Conservation (phyloP, 192 early-diverging fungal genomes). For the Martensiomyces pterosporus region DNA sequence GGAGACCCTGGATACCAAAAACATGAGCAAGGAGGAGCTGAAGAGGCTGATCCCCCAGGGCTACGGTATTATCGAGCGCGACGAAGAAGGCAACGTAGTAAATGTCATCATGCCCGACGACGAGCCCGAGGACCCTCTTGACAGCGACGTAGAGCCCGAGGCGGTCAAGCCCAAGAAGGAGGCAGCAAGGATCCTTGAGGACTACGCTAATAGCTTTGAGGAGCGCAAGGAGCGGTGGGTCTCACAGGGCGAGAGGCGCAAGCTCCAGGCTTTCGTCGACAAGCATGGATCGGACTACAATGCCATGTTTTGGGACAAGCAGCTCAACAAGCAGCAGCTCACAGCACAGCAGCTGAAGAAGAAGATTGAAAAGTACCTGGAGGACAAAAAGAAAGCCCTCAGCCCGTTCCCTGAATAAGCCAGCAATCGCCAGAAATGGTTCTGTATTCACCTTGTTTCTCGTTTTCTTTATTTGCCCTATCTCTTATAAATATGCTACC, state of each 20-base stretch:
- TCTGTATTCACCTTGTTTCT: too few relatives aligned
- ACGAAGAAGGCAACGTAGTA: slow-evolving; percentile 69
- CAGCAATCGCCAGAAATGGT: too few relatives aligned
- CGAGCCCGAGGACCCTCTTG: slow-evolving; percentile 43
- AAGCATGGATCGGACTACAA: slow-evolving; percentile 70
- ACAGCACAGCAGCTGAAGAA: slow-evolving; percentile 62
- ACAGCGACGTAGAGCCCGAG: slow-evolving; percentile 48
- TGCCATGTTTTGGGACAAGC: slow-evolving; percentile 75
- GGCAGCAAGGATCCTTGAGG: slow-evolving; percentile 57
- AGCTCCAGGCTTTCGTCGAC: slow-evolving; percentile 57
- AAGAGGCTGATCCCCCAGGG: slow-evolving; percentile 55
- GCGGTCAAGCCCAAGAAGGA: slow-evolving; percentile 53
- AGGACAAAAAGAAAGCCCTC: slow-evolving; percentile 31
- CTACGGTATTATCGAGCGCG: slow-evolving; percentile 78
- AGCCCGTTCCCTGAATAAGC: too few relatives aligned
- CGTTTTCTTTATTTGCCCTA: background rate
- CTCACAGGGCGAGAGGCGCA: slow-evolving; percentile 55
- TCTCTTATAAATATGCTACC: too few relatives aligned
- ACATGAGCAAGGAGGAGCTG: slow-evolving; percentile 52
- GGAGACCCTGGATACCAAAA: background rate
- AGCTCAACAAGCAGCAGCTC: slow-evolving; percentile 66
- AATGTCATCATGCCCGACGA: slow-evolving; percentile 64
- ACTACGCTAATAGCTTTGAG: slow-evolving; percentile 37
- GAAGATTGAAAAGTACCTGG: slow-evolving; percentile 51
- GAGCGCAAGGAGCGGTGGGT: slow-evolving; percentile 48